These are phyloP conservation scores for Silene vulgaris DNA, from an alignment of 179 eudicot genomes.

Conservation along the genomic window DNA sequence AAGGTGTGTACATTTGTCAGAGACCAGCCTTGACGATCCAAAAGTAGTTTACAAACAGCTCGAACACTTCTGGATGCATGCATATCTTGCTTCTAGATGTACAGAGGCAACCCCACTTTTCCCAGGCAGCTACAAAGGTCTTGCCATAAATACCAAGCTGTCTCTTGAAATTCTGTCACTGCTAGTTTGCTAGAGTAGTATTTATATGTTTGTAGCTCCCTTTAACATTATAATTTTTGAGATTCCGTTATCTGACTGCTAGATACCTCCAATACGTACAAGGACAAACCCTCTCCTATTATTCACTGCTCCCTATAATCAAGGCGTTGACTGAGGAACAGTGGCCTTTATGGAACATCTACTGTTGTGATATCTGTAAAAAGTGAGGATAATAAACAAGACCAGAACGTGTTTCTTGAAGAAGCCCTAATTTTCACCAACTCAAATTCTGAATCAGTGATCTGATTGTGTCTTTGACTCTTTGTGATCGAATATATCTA, in stretches of 20 bases:
- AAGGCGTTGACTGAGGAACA: neutral
- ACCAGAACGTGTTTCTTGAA: neutral
- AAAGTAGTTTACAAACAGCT: no score
- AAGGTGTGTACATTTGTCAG: no score
- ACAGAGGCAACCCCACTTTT: no score
- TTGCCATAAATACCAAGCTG: no score
- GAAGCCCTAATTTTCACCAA: slow-evolving; percentile 1
- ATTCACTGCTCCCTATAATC: neutral
- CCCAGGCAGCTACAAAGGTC: no score
- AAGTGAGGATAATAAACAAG: neutral
- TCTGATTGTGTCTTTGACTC: neutral
- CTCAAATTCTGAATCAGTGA: neutral
- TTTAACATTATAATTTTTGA: no score
- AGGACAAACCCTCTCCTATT: neutral
- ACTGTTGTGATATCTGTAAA: neutral
- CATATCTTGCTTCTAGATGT: no score
- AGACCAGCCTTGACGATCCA: no score
- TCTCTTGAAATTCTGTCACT: no score
- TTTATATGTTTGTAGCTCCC: no score
- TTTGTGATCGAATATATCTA: neutral
- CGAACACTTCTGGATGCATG: no score
- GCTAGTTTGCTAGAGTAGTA: no score
- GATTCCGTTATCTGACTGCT: neutral
- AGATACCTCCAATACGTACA: neutral
- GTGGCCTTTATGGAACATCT: neutral